Evolutionary conservation across 352 stramenopile genomes (phyloP), one percentile per base, ranked within the genome.

Genomic region (Peronospora farinosa): DNA sequence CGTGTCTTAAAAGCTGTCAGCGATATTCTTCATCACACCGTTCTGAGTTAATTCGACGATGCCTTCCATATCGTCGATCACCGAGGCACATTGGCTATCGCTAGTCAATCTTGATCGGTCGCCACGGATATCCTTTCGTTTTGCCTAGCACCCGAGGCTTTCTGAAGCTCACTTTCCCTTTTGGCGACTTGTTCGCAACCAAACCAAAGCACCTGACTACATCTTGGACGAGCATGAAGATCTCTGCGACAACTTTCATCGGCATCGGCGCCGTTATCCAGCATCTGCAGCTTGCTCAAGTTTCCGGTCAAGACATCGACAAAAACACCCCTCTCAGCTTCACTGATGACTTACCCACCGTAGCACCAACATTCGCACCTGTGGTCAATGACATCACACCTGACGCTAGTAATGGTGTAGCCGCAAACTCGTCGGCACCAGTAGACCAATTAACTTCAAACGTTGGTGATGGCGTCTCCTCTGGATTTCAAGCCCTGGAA

Each of bases 81-180:
- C 19, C 3, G 19, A 21, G 1, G 19, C 19, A 21, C 19, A n/a
- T 21, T 21, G 19, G 19, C 19, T 3, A 31, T 31, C 8, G 27
- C 27, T 31, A 31, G 27, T 31, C 27, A 31, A 10, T 0, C 8
- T 31, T 31, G 27, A 31, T 31, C 27, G 27, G 4, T 31, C 27
- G 7, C 27, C 6, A 31, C 19, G 19, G 19, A 21, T 21, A 21
- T 21, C 19, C 19, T 21, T 21, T 21, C 19, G 19, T 21, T n/a
- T n/a, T 21, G 19, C 19, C 19, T 21, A 21, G 19, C 19, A 21
- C 19, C 19, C 19, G 19, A 21, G 19, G 19, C 19, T 21, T 21
- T 10, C 5, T 31, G 27, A 51, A 31, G 10, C 43, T 67, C 62
- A 70, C 57, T 70, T 70, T 60, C 57, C n/a, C 60, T 60, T 70